Conservation (phyloP, 2,329 filamentous ascomycete species). For the Penicillium glabrum region DNA sequence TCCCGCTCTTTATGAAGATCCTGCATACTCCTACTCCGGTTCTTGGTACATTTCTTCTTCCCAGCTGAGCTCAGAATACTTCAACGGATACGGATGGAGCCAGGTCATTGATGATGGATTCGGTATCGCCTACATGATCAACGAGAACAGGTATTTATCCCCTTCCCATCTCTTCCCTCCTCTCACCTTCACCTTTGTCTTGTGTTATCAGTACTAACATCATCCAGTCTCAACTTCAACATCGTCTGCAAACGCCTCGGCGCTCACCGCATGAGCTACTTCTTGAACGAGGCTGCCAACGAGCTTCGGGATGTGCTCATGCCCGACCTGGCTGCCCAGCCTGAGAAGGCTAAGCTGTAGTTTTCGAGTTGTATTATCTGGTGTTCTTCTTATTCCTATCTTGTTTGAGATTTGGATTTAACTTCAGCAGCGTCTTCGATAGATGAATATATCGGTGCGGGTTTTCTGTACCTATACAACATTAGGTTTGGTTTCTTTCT, state of each 20-base stretch:
- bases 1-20: constrained; percentile 82
- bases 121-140: constrained; percentile 99
- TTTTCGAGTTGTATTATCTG: background rate
- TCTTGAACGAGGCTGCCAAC: constrained; percentile 86
- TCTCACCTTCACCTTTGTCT: background rate
- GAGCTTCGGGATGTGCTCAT: constrained; percentile 86
- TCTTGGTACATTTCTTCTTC: constrained; percentile 88
- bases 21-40: constrained; percentile 76
- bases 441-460: constrained; percentile 15
- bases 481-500: background rate
- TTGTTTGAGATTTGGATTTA: background rate
- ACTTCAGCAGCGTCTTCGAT: constrained; percentile 13
- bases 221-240: constrained; percentile 86
- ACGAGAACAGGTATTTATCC: constrained; percentile 77
- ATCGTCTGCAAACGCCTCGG: constrained; percentile 91
- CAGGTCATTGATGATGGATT: constrained; percentile 96
- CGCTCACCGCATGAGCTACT: constrained; percentile 91
- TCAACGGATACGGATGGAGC: constrained; percentile 98
- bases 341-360: constrained; percentile 85
- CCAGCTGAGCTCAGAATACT: constrained; percentile 93
- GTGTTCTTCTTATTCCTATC: background rate
- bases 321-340: constrained; percentile 66
- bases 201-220: constrained; percentile 3
- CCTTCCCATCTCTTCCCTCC: background rate
- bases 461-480: background rate